phyloP scores from a whole-genome alignment of 2,329 filamentous ascomycete genomes.

The Aspergillus aculeatinus region DNA sequence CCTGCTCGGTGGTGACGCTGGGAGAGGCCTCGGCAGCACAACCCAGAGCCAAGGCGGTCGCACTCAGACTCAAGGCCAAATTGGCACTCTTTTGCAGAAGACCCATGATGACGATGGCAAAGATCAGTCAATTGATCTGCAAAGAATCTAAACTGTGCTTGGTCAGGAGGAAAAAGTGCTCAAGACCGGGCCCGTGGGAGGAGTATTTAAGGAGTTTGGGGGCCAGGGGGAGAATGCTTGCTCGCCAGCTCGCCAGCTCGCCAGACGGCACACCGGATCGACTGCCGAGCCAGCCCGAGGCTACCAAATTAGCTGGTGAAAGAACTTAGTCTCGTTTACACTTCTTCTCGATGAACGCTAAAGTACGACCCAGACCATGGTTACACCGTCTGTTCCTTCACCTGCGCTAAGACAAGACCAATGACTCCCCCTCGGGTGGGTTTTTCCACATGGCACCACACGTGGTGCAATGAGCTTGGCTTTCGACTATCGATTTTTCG shows the following conservation, averaged over 20 bases:
- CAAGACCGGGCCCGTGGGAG: background rate
- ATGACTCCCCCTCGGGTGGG: background rate
- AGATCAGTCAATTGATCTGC: background rate
- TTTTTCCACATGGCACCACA: background rate
- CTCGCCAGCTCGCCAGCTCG: no score
- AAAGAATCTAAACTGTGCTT: background rate
- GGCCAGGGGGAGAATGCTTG: background rate
- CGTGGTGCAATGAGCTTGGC: background rate
- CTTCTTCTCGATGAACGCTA: background rate
- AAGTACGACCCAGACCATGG: background rate
- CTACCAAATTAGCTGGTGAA: background rate
- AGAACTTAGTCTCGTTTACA: background rate
- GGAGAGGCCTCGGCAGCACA: slow-evolving; percentile 10
- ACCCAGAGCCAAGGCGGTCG: slow-evolving; percentile 12
- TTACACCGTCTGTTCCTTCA: no score
- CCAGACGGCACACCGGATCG: background rate
- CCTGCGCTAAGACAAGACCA: background rate
- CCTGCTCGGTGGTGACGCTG: slow-evolving; percentile 20
- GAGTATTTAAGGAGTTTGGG: background rate
- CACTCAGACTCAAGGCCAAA: slow-evolving; percentile 13
- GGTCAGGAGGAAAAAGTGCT: background rate
- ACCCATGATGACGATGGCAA: slow-evolving; percentile 13
- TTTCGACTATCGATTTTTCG: background rate
- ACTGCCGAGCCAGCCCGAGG: background rate
- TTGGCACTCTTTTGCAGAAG: slow-evolving; percentile 6